Evolutionary conservation across 768 basidiomycete species (phyloP).

Genomic region (Russula sp.): DNA sequence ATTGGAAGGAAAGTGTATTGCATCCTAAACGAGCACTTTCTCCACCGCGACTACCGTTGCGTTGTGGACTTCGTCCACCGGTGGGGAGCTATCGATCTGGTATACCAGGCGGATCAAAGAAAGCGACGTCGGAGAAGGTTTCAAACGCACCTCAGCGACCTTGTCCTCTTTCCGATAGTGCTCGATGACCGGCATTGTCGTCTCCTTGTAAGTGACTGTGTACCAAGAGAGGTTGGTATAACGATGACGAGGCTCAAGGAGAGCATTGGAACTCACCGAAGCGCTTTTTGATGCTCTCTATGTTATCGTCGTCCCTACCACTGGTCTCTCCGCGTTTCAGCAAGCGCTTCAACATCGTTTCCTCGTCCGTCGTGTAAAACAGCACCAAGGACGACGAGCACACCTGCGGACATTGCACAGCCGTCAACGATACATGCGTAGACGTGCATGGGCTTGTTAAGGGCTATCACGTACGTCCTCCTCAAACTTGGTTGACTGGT

Average conservation of each 20-base stretch:
- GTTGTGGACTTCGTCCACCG: slow-evolving; percentile 65
- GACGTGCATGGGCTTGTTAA: background rate
- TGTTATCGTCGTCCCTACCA: slow-evolving; percentile 93
- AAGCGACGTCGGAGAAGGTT: background rate
- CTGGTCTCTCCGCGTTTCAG: slow-evolving; percentile 89
- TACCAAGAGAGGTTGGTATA: background rate
- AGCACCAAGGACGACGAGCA: slow-evolving; percentile 74
- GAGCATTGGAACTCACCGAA: slow-evolving; percentile 53
- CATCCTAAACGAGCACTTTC: slow-evolving; percentile 33
- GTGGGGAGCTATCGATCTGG: slow-evolving; percentile 62
- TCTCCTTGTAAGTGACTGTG: slow-evolving; percentile 73
- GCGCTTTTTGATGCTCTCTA: slow-evolving; percentile 92
- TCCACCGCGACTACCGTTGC: slow-evolving; percentile 49
- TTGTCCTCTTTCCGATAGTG: slow-evolving; percentile 62
- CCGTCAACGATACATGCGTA: background rate
- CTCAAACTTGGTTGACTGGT: slow-evolving; percentile 91
- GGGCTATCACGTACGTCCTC: slow-evolving; percentile 47
- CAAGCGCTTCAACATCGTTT: slow-evolving; percentile 79
- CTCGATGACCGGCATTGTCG: slow-evolving; percentile 90
- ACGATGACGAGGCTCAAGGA: background rate
- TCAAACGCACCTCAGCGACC: slow-evolving; percentile 63
- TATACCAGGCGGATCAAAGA: background rate
- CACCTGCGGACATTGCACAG: slow-evolving; percentile 40
- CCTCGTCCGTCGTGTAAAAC: slow-evolving; percentile 82
- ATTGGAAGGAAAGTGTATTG: background rate